These are phyloP conservation scores for Penicillium arizonense DNA, from an alignment of 495 filamentous ascomycete species.

Conservation along the genomic window DNA sequence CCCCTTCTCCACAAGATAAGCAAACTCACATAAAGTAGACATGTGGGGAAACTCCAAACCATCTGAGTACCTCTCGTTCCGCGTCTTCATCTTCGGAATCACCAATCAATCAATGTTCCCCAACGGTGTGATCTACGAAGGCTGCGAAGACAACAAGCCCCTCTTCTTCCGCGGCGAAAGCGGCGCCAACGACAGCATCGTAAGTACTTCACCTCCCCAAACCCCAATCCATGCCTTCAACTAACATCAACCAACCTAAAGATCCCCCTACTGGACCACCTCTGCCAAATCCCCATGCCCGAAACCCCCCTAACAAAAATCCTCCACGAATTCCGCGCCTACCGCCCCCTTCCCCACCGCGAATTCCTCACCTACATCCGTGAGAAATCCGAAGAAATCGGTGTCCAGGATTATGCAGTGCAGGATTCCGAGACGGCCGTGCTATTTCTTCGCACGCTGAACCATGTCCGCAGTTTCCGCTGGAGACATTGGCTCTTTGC, in stretches of 20 bases:
- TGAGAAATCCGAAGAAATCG: constrained; percentile 50
- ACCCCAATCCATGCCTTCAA: neutral
- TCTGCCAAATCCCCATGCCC: constrained; percentile 79
- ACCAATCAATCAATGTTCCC: constrained; percentile 90
- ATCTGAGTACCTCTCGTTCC: constrained; percentile 73
- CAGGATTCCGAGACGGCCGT: constrained; percentile 48
- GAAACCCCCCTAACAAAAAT: constrained; percentile 80
- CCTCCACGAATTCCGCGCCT: constrained; percentile 78
- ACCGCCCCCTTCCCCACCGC: constrained; percentile 81
- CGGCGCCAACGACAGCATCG: constrained; percentile 85
- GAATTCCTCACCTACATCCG: constrained; percentile 75
- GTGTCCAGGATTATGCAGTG: constrained; percentile 62
- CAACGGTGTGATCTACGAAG: constrained; percentile 82
- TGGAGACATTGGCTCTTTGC: constrained; percentile 96
- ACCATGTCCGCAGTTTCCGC: constrained; percentile 86
- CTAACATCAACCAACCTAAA: constrained; percentile 5
- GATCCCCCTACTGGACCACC: constrained; percentile 84
- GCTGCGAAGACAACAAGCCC: constrained; percentile 65
- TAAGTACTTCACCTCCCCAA: constrained; percentile 26
- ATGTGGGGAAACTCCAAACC: constrained; percentile 90
- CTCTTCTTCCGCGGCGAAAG: constrained; percentile 81
- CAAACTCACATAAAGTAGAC: constrained; percentile 34
- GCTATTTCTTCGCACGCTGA: constrained; percentile 68
- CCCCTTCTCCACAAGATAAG: neutral
- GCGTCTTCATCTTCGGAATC: constrained; percentile 94